Percentiles rank a stretch among this genome's conserved stretches.
Conservation (phyloP, 495 filamentous ascomycete genomes). For the Hyphodiscus hymeniophilus region DNA sequence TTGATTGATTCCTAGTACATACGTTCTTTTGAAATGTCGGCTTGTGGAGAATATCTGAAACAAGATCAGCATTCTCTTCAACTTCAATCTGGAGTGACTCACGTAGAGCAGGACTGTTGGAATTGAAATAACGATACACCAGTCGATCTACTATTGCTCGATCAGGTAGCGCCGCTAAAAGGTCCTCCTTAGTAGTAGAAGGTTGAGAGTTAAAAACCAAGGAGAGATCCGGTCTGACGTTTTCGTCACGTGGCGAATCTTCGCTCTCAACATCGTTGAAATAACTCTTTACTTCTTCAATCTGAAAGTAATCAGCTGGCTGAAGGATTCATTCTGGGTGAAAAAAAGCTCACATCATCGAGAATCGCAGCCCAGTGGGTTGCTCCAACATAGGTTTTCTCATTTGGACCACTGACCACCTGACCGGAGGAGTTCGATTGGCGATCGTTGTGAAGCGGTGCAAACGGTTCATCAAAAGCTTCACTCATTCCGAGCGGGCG, state of each 20-base stretch:
- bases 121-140: slow-evolving; percentile 41
- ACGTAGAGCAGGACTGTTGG: slow-evolving; percentile 34
- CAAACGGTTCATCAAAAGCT: slow-evolving; percentile 1
- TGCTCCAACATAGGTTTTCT: slow-evolving; percentile 37
- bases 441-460: slow-evolving; percentile 7
- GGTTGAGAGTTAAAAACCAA: slow-evolving; percentile 14
- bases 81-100: neutral
- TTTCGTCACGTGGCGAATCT: slow-evolving; percentile 18
- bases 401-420: slow-evolving; percentile 16
- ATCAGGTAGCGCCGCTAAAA: slow-evolving; percentile 33
- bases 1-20: neutral
- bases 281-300: slow-evolving; percentile 23
- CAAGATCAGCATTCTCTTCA: neutral
- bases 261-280: slow-evolving; percentile 28
- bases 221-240: slow-evolving; percentile 13
- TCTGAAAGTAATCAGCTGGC: slow-evolving; percentile 24
- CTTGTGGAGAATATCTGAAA: slow-evolving; percentile 28
- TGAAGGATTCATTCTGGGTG: slow-evolving; percentile 27
- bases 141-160: slow-evolving; percentile 32
- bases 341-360: slow-evolving; percentile 30
- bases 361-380: slow-evolving; percentile 51
- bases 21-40: slow-evolving; percentile 33
- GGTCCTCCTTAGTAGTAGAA: slow-evolving; percentile 24
- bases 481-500: slow-evolving; percentile 14
- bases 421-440: slow-evolving; percentile 10